Conservation (phyloP, 768 basidiomycete species). For the Rhodotorula paludigena region DNA sequence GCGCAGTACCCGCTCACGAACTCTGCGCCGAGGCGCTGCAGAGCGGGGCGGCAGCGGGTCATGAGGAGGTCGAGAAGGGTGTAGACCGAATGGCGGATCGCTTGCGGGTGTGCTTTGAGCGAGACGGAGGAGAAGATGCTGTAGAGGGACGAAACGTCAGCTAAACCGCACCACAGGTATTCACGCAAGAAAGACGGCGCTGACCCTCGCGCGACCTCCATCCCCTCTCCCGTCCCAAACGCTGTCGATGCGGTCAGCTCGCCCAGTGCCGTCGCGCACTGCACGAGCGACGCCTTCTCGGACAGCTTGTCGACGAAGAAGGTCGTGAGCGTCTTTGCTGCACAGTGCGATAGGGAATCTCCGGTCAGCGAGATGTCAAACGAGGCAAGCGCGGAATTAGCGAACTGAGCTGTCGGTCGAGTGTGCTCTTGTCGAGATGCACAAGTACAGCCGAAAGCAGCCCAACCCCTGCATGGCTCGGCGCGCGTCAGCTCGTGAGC, state of each 20-base stretch:
- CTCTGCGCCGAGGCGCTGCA: conserved; percentile 29
- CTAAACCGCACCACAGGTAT: too few species aligned
- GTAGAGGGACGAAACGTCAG: conserved; percentile 3
- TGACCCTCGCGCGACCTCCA: conserved; percentile 59
- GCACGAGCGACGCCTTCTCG: conserved; percentile 75
- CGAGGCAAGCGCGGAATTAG: conserved; percentile 36
- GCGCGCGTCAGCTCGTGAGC: background rate
- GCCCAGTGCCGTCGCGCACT: conserved; percentile 70
- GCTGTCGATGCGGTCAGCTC: conserved; percentile 61
- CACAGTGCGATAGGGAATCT: conserved; percentile 14
- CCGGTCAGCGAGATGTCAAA: conserved; percentile 1
- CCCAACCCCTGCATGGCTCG: conserved; percentile 64
- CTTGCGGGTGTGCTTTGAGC: conserved; percentile 76
- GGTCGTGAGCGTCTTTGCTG: conserved; percentile 72
- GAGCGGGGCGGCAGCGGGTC: conserved; percentile 54
- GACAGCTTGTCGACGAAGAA: conserved; percentile 75
- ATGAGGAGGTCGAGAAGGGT: conserved; percentile 72
- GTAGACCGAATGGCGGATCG: conserved; percentile 74
- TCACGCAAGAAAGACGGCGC: conserved; percentile 43
- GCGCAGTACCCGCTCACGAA: conserved; percentile 71
- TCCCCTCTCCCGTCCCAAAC: conserved; percentile 63
- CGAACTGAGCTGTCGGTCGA: conserved; percentile 76
- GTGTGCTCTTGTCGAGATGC: conserved; percentile 57
- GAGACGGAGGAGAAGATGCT: conserved; percentile 73
- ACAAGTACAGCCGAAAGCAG: conserved; percentile 69